Percentiles rank a stretch among this genome's conserved stretches.
Conservation (phyloP, 208 protist species). For the Crithidia fasciculata region DNA sequence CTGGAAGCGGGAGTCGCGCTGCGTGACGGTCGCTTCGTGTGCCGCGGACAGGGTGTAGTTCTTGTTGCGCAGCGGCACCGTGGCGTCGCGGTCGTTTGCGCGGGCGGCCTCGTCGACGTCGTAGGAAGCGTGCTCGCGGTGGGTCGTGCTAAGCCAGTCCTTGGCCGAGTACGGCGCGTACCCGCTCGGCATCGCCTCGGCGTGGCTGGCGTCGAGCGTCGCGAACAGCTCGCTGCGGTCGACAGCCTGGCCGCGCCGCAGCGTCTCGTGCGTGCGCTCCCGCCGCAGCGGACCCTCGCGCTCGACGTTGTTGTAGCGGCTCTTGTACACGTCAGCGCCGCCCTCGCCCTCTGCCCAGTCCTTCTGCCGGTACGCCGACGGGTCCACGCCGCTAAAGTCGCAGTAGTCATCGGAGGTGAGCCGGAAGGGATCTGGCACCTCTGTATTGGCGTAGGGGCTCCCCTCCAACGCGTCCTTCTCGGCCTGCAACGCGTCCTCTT, state of each 20-base stretch:
- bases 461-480: slow-evolving; percentile 52
- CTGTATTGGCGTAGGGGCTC: slow-evolving; percentile 45
- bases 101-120: slow-evolving; percentile 57
- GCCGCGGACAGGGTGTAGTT: slow-evolving; percentile 68
- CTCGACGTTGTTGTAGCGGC: slow-evolving; percentile 89
- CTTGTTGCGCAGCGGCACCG: slow-evolving; percentile 67
- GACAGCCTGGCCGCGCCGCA: slow-evolving; percentile 59
- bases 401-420: slow-evolving; percentile 91
- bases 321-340: slow-evolving; percentile 75
- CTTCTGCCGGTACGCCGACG: slow-evolving; percentile 71
- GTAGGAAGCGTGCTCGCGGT: slow-evolving; percentile 79
- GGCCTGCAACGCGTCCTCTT: slow-evolving; percentile 42
- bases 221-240: slow-evolving; percentile 54
- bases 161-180: slow-evolving; percentile 76
- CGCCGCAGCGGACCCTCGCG: slow-evolving; percentile 76
- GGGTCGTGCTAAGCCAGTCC: slow-evolving; percentile 87
- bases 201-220: slow-evolving; percentile 51
- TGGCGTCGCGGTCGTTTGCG: slow-evolving; percentile 68
- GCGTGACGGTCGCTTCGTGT: slow-evolving; percentile 56
- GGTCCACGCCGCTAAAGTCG: slow-evolving; percentile 79
- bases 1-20: slow-evolving; percentile 43
- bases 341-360: slow-evolving; percentile 38
- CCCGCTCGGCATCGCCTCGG: slow-evolving; percentile 55
- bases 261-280: slow-evolving; percentile 48
- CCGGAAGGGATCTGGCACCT: slow-evolving; percentile 63